Evolutionary conservation across 1,284 basidiomycete species (phyloP).

Genomic region (Anthracocystis setariae): DNA sequence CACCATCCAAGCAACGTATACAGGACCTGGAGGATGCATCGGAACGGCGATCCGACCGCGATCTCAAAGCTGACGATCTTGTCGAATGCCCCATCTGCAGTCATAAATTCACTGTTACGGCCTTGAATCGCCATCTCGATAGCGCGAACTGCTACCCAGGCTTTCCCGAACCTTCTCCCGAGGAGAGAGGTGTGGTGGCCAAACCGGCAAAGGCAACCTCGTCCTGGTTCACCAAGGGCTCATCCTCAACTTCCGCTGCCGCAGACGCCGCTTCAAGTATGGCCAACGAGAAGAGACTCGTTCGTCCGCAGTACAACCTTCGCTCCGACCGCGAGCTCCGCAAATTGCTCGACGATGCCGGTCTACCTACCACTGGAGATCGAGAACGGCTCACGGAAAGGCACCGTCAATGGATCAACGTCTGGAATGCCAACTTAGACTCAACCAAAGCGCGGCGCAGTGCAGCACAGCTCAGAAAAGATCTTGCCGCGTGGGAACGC

Average conservation of each 20-base stretch:
- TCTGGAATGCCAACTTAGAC: constrained; percentile 65
- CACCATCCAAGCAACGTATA: constrained; percentile 18
- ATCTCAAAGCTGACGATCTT: constrained; percentile 39
- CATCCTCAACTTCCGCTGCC: constrained; percentile 10
- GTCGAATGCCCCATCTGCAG: constrained; percentile 60
- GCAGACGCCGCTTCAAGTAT: constrained; percentile 9
- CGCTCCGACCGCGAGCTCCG: constrained; percentile 55
- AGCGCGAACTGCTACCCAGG: constrained; percentile 39
- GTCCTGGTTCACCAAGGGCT: constrained; percentile 33
- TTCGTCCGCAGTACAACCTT: constrained; percentile 58
- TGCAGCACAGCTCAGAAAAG: constrained; percentile 35
- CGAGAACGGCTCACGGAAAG: constrained; percentile 54
- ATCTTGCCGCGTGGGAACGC: constrained; percentile 56
- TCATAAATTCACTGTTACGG: constrained; percentile 50
- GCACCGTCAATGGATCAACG: constrained; percentile 63
- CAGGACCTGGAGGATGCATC: background rate
- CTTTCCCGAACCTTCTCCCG: constrained; percentile 39
- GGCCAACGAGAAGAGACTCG: constrained; percentile 46
- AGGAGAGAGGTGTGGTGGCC: constrained; percentile 37
- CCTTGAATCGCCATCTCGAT: constrained; percentile 62
- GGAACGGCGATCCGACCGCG: constrained; percentile 7
- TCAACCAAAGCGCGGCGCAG: constrained; percentile 50
- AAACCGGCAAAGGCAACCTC: constrained; percentile 16
- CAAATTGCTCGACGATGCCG: constrained; percentile 49
- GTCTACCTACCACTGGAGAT: constrained; percentile 46